A percentile compares a stretch with the other conserved stretches of the same genome.
Conservation (phyloP, 306 rosid species). For the Cucurbita pepo region DNA sequence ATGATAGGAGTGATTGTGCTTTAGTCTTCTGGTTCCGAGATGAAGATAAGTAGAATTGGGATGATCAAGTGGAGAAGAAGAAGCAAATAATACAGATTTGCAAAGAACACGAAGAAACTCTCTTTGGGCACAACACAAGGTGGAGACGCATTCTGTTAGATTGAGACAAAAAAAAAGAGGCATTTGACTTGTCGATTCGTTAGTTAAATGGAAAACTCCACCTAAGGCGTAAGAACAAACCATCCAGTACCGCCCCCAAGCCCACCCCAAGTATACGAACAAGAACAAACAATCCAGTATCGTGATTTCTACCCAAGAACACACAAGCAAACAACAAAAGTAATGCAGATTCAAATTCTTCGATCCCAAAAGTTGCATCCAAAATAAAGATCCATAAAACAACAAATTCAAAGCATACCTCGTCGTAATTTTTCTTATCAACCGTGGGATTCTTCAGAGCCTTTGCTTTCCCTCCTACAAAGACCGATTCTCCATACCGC, state of each 20-base stretch:
- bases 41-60: constrained; percentile 7
- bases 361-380: neutral
- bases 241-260: neutral
- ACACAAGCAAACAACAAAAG: neutral
- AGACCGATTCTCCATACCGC: neutral
- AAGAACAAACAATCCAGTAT: neutral
- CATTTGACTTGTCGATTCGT: neutral
- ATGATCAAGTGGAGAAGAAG: neutral
- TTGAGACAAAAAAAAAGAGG: neutral
- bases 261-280: no score
- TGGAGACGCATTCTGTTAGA: neutral
- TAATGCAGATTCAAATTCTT: neutral
- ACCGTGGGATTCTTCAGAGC: constrained; percentile 89
- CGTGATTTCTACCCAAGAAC: neutral
- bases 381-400: neutral
- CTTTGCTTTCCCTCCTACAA: constrained; percentile 84
- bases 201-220: neutral
- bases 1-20: neutral
- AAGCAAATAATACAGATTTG: neutral
- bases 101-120: neutral
- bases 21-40: neutral
- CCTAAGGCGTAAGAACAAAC: neutral
- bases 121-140: neutral
- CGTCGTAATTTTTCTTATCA: constrained; percentile 71
- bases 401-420: constrained; percentile 26